phyloP scores from a whole-genome alignment of 2,329 filamentous ascomycete genomes.

The Sphaerostilbella broomeana region DNA sequence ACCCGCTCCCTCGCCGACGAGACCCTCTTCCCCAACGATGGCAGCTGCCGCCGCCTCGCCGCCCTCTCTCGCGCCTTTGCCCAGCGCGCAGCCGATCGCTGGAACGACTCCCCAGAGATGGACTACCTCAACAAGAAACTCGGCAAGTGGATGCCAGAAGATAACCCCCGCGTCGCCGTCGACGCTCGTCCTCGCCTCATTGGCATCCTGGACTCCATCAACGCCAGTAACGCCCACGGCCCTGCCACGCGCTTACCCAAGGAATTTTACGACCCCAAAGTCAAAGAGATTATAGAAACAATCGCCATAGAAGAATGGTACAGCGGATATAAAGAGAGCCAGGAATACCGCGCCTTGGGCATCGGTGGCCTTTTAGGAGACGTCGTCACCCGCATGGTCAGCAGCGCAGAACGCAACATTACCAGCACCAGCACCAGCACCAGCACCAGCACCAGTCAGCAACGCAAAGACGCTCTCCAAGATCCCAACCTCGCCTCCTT shows the following conservation, averaged over 20 bases:
- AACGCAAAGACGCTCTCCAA: conserved; percentile 16
- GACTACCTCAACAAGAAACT: conserved; percentile 70
- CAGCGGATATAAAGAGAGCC: conserved; percentile 72
- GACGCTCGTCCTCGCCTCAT: conserved; percentile 78
- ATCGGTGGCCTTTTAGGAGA: conserved; percentile 84
- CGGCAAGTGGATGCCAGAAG: conserved; percentile 78
- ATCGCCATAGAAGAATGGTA: conserved; percentile 92
- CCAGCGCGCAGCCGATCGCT: conserved; percentile 61
- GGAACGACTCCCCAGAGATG: conserved; percentile 77
- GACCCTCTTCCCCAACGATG: conserved; percentile 74
- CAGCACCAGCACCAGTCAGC: conserved; percentile 11
- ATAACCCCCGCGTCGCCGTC: conserved; percentile 63
- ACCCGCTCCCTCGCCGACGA: conserved; percentile 61
- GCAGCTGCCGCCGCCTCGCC: conserved; percentile 65
- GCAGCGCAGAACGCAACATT: conserved; percentile 48
- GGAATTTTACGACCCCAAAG: conserved; percentile 79
- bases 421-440: background rate
- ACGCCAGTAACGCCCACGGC: conserved; percentile 73
- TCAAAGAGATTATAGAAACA: conserved; percentile 61
- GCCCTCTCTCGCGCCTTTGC: conserved; percentile 65
- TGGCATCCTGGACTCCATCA: conserved; percentile 92
- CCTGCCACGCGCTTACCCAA: conserved; percentile 69
- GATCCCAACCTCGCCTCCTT: conserved; percentile 69
- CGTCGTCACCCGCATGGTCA: conserved; percentile 68
- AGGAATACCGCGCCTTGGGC: conserved; percentile 82